Base-by-base conservation (phyloP, 2,329 filamentous ascomycete genomes). In the Aspergillus sp. region DNA sequence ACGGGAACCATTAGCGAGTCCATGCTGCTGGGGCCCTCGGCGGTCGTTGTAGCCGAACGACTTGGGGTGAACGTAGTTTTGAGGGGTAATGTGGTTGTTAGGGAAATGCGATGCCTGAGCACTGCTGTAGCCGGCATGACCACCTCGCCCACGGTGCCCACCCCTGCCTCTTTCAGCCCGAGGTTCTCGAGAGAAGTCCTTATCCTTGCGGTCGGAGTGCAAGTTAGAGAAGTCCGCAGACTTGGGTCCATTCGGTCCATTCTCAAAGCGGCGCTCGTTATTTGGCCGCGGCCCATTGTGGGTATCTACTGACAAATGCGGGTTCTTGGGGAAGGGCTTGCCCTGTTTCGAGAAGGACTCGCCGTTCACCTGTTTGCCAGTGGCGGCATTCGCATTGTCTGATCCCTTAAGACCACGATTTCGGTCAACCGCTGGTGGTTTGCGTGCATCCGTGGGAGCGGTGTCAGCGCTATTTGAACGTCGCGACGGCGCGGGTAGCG, bases 1-100 rank as follows among this genome's bases (percentile, higher is more conserved):
- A 56, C 80, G 73, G 8, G 72, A 62, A 41, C 72, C 72, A 60
- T 74, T 77, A 48, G 72, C 60, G 43, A 71, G 61, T 12, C 64
- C 68, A 57, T 73, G 71, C 33, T 70, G 67, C 43, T 76, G 76
- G n/a, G 75, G 70, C 9, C 76, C 71, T 56, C 77, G 73, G 37
- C 78, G 76, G 23, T 80, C 77, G 45, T 69, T 70, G 62, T 73
- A 76, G 33, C 73, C 70, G 45, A 72, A 76, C 1, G 71, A 67
- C 65, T 79, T 80, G 27, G 70, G 62, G 12, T 72, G 63, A 41
- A 71, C 70, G 58, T 77, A 79, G 5, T 67, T 68, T 59, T 76
- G 74, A 57, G 79, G 76, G 37, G 70, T 64, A 56, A 76, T 59
- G 43, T 76, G 70, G 39, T 72, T 65, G 50, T 73, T 76, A 56